A percentile compares a stretch with the other conserved stretches of the same genome.
Conservation (phyloP, 768 basidiomycete species). For the Saitozyma sp. region DNA sequence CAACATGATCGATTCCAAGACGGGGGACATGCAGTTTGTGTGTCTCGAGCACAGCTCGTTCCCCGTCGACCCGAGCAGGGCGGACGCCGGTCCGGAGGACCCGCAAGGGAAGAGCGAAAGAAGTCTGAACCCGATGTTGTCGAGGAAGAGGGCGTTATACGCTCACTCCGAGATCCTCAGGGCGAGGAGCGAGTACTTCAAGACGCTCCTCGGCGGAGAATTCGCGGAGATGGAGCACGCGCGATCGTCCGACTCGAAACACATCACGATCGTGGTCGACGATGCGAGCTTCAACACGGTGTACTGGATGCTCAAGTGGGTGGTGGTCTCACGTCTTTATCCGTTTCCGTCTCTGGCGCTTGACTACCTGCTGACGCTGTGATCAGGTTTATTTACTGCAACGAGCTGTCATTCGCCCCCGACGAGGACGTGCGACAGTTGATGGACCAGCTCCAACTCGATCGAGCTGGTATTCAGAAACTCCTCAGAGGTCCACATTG, state of each 20-base stretch:
- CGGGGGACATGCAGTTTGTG: slow-evolving; percentile 74
- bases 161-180: slow-evolving; percentile 76
- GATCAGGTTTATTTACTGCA: slow-evolving; percentile 61
- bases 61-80: slow-evolving; percentile 33
- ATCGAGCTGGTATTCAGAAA: slow-evolving; percentile 60
- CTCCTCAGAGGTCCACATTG: slow-evolving; percentile 54
- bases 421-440: slow-evolving; percentile 68
- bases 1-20: slow-evolving; percentile 68
- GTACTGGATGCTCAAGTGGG: slow-evolving; percentile 73
- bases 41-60: slow-evolving; percentile 61
- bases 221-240: slow-evolving; percentile 62
- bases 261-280: slow-evolving; percentile 67
- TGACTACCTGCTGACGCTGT: too few relatives aligned
- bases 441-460: slow-evolving; percentile 67
- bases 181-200: slow-evolving; percentile 74
- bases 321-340: not conserved
- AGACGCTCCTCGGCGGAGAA: slow-evolving; percentile 69
- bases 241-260: slow-evolving; percentile 59
- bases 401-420: slow-evolving; percentile 70
- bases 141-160: slow-evolving; percentile 72
- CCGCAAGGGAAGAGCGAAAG: not conserved
- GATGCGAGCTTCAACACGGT: slow-evolving; percentile 76
- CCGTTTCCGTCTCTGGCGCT: too few relatives aligned
- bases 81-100: not conserved
- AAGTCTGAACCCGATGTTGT: slow-evolving; percentile 56